A percentile compares a stretch with the other conserved stretches of the same genome.
phyloP scores from a whole-genome alignment of 2,329 filamentous ascomycete species.

The Akanthomyces uredinophilus region DNA sequence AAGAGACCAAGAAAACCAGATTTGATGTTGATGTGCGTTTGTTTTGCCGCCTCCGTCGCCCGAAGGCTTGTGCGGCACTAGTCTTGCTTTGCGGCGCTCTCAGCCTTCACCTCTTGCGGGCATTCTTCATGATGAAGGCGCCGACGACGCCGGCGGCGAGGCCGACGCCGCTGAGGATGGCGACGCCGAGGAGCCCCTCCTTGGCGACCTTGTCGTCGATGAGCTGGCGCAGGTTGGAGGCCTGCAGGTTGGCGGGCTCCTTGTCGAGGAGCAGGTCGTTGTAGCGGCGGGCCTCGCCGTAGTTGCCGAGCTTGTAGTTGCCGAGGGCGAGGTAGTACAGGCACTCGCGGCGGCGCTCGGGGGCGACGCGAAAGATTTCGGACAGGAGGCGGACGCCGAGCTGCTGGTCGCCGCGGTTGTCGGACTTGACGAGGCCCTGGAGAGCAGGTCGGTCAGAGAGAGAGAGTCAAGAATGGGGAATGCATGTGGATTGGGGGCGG shows the following conservation, averaged over 20 bases:
- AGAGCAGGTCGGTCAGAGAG: too few species aligned
- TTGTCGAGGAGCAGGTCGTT: constrained; percentile 89
- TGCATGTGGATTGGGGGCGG: neutral
- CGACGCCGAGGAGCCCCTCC: constrained; percentile 89
- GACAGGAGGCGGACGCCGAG: constrained; percentile 88
- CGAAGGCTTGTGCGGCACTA: too few species aligned
- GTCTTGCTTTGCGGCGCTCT: too few species aligned
- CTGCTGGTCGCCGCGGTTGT: constrained; percentile 78
- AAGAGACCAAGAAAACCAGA: neutral
- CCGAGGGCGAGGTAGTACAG: constrained; percentile 96
- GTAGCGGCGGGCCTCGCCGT: constrained; percentile 88
- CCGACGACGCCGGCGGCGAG: constrained; percentile 91
- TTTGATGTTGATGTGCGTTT: neutral
- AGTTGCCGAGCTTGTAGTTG: constrained; percentile 98
- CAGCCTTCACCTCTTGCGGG: constrained; percentile 48
- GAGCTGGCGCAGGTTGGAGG: constrained; percentile 74
- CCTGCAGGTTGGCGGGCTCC: constrained; percentile 88
- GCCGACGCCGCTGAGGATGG: constrained; percentile 88
- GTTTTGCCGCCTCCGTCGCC: neutral
- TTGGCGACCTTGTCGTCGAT: constrained; percentile 96
- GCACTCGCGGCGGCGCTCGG: constrained; percentile 92
- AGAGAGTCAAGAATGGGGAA: too few species aligned
- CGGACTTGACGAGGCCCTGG: constrained; percentile 95
- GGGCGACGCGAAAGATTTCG: constrained; percentile 91
- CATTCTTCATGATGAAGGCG: constrained; percentile 75